Conservation (phyloP, 2,329 filamentous ascomycete genomes). For the Fusarium anthophilum region DNA sequence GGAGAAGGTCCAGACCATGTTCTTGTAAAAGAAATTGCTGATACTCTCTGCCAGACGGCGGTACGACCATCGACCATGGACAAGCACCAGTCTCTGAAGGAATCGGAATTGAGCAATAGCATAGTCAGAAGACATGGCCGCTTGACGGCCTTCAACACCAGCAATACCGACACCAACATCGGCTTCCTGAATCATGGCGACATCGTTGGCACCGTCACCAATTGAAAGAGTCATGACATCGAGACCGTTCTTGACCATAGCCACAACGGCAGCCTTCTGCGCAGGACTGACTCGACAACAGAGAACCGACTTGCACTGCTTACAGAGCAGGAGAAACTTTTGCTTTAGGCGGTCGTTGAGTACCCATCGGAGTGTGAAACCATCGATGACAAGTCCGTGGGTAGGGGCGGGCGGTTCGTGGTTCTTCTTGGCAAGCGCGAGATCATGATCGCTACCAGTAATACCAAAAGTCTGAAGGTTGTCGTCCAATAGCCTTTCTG, state of each 20-base stretch:
- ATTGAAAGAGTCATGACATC: constrained; percentile 97
- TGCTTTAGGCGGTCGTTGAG: constrained; percentile 85
- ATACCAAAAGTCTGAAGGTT: constrained; percentile 78
- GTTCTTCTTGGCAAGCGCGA: constrained; percentile 79
- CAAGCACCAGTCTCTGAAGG: constrained; percentile 83
- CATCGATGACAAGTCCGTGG: constrained; percentile 93
- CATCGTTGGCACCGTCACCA: constrained; percentile 93
- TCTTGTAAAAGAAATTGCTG: constrained; percentile 99
- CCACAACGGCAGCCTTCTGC: constrained; percentile 96
- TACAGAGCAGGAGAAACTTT: constrained; percentile 94
- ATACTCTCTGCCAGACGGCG: constrained; percentile 90
- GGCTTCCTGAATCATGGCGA: constrained; percentile 97
- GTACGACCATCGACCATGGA: constrained; percentile 97
- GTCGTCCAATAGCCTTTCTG: constrained; percentile 78
- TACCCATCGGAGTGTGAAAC: constrained; percentile 89
- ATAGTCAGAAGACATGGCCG: constrained; percentile 96
- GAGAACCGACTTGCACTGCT: constrained; percentile 94
- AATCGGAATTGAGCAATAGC: constrained; percentile 95
- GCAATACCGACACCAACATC: constrained; percentile 97
- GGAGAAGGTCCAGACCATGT: constrained; percentile 95
- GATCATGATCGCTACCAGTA: constrained; percentile 85
- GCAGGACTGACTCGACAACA: constrained; percentile 97
- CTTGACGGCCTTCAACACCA: constrained; percentile 90
- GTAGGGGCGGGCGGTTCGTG: constrained; percentile 88
- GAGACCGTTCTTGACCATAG: constrained; percentile 92